Evolutionary conservation across 164 flowering plant species (phyloP).

Genomic region (Aristolochia californica): DNA sequence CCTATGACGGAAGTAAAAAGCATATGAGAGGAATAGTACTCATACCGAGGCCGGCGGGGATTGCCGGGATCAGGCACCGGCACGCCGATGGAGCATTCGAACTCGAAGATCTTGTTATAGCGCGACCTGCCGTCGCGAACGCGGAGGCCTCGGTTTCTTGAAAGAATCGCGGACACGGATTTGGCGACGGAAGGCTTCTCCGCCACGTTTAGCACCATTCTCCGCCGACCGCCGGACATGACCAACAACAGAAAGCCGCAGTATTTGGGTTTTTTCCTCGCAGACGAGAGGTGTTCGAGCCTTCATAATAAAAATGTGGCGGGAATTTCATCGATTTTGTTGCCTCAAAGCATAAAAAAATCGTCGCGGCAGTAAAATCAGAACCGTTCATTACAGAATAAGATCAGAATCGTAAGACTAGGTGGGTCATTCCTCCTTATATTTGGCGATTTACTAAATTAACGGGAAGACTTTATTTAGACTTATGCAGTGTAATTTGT

Average conservation of each 20-base stretch:
- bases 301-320: too few species aligned
- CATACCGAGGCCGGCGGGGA: slow-evolving; percentile 19
- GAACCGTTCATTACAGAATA: too few species aligned
- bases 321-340: too few species aligned
- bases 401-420: too few species aligned
- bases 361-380: too few species aligned
- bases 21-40: slow-evolving; percentile 26
- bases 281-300: not conserved
- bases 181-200: slow-evolving; percentile 99
- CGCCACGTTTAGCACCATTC: slow-evolving; percentile 73
- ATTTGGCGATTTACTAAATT: too few species aligned
- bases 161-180: slow-evolving; percentile 62
- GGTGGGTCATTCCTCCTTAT: too few species aligned
- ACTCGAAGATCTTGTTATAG: slow-evolving; percentile 84
- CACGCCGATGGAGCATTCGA: slow-evolving; percentile 40
- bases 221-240: slow-evolving; percentile 6
- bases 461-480: too few species aligned
- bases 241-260: not conserved
- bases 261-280: not conserved
- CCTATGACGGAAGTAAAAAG: slow-evolving; percentile 87
- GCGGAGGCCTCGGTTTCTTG: slow-evolving; percentile 37
- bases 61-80: slow-evolving; percentile 19
- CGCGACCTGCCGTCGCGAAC: slow-evolving; percentile 66
- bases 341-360: too few species aligned
- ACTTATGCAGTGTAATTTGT: too few species aligned